Conservation (phyloP, 257 asterid genomes). For the Primulina eburnea region DNA sequence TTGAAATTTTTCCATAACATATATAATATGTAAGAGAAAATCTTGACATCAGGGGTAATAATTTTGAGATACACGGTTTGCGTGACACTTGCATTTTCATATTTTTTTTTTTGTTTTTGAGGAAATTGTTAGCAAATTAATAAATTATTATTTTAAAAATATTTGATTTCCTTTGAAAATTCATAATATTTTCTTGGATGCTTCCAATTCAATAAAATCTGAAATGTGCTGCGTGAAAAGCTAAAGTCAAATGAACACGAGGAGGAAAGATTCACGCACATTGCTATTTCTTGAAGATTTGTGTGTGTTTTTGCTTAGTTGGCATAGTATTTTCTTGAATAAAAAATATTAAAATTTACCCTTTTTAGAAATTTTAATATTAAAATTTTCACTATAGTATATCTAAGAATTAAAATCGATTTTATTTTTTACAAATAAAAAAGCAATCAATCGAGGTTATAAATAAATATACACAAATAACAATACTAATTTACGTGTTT, state of each 20-base stretch:
- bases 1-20: not conserved
- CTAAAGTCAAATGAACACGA: conserved; percentile 16
- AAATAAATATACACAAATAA: too few relatives aligned
- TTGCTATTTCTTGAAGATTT: not conserved
- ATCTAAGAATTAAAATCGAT: too few relatives aligned
- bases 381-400: too few relatives aligned
- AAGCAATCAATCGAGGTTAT: too few relatives aligned
- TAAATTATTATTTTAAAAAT: not conserved
- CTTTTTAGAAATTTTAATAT: too few relatives aligned
- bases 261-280: conserved; percentile 30
- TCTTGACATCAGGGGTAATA: conserved; percentile 28
- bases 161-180: conserved; percentile 28
- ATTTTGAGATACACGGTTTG: not conserved
- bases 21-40: not conserved
- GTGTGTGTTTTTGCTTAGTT: not conserved
- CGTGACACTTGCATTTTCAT: conserved; percentile 19
- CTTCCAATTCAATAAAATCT: conserved; percentile 37
- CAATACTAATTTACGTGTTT: too few relatives aligned
- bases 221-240: conserved; percentile 32
- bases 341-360: not conserved
- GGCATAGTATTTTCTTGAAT: not conserved
- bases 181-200: conserved; percentile 51
- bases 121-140: not conserved
- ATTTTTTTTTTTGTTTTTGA: not conserved
- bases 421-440: too few relatives aligned